Evolutionary conservation across 2,329 filamentous ascomycete genomes (phyloP).

Genomic region (Fusarium aywerte): DNA sequence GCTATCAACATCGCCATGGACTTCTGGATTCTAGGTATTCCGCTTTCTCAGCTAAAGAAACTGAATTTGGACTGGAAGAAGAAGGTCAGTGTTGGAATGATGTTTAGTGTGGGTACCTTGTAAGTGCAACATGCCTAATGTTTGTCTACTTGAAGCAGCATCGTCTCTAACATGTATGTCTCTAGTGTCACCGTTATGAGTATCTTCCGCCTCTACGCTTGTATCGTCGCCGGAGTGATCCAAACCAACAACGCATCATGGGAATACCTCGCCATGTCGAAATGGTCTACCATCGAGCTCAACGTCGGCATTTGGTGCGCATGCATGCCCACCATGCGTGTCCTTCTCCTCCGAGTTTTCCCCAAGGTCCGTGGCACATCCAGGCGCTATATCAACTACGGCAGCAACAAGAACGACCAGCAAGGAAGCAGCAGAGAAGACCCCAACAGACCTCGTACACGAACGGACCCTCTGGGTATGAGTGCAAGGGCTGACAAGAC

Average conservation of each 20-base stretch:
- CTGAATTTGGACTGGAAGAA: conserved; percentile 59
- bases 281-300: not conserved
- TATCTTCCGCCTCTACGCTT: not conserved
- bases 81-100: conserved; percentile 58
- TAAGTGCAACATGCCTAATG: conserved; percentile 37
- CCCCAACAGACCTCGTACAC: not conserved
- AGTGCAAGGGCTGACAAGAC: not conserved
- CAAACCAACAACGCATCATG: not conserved
- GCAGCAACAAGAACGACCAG: not conserved
- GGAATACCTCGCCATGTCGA: not conserved
- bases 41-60: conserved; percentile 56
- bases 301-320: not conserved
- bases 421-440: too few relatives aligned
- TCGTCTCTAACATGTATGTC: not conserved
- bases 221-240: not conserved
- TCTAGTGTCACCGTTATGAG: not conserved
- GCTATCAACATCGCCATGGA: conserved; percentile 63
- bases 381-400: not conserved
- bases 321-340: not conserved
- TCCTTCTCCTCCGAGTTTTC: not conserved
- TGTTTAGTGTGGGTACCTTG: conserved; percentile 63
- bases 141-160: accelerated
- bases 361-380: not conserved
- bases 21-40: conserved; percentile 63
- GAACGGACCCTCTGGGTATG: not conserved